Evolutionary conservation across 1,139 yeast genomes (phyloP).

Genomic region (Yamadazyma buinensis): DNA sequence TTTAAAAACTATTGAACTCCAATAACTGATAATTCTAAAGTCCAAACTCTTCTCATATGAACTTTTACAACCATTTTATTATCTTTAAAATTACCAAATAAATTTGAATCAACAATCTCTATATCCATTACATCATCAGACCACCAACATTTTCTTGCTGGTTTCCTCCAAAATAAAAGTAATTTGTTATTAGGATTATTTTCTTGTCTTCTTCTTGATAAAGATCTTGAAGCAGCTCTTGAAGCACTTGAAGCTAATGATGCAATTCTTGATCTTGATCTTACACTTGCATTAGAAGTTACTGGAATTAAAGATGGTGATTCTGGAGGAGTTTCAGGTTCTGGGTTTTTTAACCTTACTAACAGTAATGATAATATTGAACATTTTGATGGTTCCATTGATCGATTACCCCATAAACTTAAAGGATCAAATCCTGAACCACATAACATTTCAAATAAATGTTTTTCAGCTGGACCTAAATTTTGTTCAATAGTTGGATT

Average conservation of each 20-base stretch:
- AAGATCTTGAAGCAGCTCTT: conserved; percentile 53
- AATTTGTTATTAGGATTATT: conserved; percentile 63
- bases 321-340: conserved; percentile 30
- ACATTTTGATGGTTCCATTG: conserved; percentile 81
- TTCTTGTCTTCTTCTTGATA: conserved; percentile 38
- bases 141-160: conserved; percentile 99
- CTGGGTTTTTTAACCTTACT: conserved; percentile 52
- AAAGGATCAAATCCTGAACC: conserved; percentile 73
- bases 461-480: conserved; percentile 92
- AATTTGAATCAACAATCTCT: conserved; percentile 28
- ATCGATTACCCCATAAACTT: conserved; percentile 85
- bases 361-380: conserved; percentile 82
- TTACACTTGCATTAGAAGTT: conserved; percentile 35
- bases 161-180: conserved; percentile 92
- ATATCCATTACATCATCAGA: conserved; percentile 61
- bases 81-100: conserved; percentile 21
- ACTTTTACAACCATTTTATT: conserved; percentile 41
- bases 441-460: conserved; percentile 90
- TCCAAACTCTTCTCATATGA: conserved; percentile 82
- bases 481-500: conserved; percentile 29
- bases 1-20: conserved; percentile 44
- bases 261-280: conserved; percentile 44
- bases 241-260: conserved; percentile 39
- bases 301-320: conserved; percentile 51
- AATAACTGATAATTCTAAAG: conserved; percentile 65